Percentiles rank a stretch among this genome's conserved stretches.
phyloP scores from a whole-genome alignment of 1,284 basidiomycete species.

The Salmacisia buchloeana region DNA sequence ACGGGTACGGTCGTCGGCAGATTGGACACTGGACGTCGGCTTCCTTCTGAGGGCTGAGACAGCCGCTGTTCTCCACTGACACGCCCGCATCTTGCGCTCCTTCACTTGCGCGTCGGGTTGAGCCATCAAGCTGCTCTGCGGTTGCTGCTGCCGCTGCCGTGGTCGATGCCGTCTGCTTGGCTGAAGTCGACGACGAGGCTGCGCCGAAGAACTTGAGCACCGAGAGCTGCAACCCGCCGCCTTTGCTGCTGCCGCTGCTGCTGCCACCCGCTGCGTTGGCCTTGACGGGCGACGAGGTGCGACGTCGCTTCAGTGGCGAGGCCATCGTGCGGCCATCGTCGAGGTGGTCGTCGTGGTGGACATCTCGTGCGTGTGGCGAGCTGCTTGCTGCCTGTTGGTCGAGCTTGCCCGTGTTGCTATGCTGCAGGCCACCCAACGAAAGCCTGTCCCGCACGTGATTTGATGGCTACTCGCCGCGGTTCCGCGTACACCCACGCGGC shows the following conservation, averaged over 20 bases:
- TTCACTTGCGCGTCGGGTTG: too few species aligned
- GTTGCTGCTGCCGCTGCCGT: not conserved
- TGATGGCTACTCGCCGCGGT: too few species aligned
- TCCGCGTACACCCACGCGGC: too few species aligned
- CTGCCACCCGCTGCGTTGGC: not conserved
- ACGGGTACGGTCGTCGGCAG: conserved; percentile 19
- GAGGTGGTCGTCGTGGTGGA: too few species aligned
- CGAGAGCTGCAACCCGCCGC: not conserved
- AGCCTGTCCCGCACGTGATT: too few species aligned
- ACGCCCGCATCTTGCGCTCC: too few species aligned
- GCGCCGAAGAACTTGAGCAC: not conserved
- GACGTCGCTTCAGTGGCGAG: not conserved
- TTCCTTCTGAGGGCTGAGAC: conserved; percentile 1
- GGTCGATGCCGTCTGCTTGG: not conserved
- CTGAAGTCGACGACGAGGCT: not conserved
- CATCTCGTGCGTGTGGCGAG: too few species aligned
- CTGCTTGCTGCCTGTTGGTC: too few species aligned
- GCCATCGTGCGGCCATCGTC: too few species aligned
- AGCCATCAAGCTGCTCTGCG: not conserved
- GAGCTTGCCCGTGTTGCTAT: too few species aligned
- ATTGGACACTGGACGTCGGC: conserved; percentile 20
- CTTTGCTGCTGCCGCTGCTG: not conserved
- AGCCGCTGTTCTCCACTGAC: too few species aligned
- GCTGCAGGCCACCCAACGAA: too few species aligned
- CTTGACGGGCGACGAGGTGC: not conserved